Conservation (phyloP, 2,329 filamentous ascomycete genomes). For the Coniochaeta sp. region DNA sequence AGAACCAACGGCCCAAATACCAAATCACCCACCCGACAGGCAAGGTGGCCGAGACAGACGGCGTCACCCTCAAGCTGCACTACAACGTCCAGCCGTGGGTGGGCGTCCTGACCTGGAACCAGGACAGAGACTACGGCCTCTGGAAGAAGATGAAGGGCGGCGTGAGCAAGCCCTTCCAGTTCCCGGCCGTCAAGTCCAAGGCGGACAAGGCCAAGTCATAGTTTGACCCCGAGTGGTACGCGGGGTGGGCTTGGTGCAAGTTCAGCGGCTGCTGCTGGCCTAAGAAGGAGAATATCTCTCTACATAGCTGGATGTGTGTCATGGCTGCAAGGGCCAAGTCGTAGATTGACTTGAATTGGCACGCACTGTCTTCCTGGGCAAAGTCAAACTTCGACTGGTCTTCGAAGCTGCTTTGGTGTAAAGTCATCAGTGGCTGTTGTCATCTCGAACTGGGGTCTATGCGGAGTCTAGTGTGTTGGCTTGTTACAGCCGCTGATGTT, state of each 20-base stretch:
- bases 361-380: not conserved
- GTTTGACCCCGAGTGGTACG: not conserved
- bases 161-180: conserved; percentile 53
- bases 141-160: conserved; percentile 63
- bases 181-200: conserved; percentile 61
- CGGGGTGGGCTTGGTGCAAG: not conserved
- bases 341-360: not conserved
- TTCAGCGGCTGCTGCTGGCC: not conserved
- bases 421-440: not conserved
- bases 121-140: conserved; percentile 42
- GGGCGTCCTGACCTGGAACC: conserved; percentile 77
- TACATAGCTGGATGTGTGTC: not conserved
- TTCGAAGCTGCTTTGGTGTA: not conserved
- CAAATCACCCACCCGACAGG: conserved; percentile 88
- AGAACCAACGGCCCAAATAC: conserved; percentile 90
- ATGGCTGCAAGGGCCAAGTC: not conserved
- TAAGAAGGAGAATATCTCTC: not conserved
- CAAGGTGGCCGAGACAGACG: conserved; percentile 67
- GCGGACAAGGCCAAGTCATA: not conserved
- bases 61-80: conserved; percentile 73
- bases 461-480: not conserved
- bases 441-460: not conserved
- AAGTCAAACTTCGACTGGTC: not conserved
- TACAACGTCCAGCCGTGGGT: conserved; percentile 99
- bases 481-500: not conserved